These are phyloP conservation scores for Blumeria hordei DNA, from an alignment of 2,329 filamentous ascomycete species.

Conservation along the genomic window DNA sequence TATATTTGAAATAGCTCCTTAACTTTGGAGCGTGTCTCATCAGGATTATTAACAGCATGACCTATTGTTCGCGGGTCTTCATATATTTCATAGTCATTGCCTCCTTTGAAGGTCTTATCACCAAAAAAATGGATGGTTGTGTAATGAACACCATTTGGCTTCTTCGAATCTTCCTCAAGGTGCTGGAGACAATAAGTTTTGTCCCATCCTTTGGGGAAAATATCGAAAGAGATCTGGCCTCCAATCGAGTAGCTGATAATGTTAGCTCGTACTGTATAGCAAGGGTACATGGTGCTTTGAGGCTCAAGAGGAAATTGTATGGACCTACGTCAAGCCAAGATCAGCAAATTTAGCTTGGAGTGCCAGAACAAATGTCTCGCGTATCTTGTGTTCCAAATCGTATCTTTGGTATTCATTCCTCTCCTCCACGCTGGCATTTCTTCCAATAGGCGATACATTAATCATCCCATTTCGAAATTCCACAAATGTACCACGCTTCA, in stretches of 20 bases:
- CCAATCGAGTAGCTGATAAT: slow-evolving; percentile 61
- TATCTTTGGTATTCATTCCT: slow-evolving; percentile 60
- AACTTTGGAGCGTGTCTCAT: slow-evolving; percentile 58
- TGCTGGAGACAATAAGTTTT: slow-evolving; percentile 92
- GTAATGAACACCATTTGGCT: slow-evolving; percentile 48
- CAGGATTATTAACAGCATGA: slow-evolving; percentile 58
- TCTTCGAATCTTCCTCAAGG: slow-evolving; percentile 54
- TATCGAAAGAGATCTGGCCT: slow-evolving; percentile 93
- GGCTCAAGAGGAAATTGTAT: not conserved
- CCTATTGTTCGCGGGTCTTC: slow-evolving; percentile 58
- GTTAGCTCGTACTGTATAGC: too few species aligned
- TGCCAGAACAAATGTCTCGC: slow-evolving; percentile 49
- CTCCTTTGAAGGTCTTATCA: slow-evolving; percentile 77
- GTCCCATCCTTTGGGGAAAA: slow-evolving; percentile 94
- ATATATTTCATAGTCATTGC: slow-evolving; percentile 93
- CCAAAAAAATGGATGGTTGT: slow-evolving; percentile 92
- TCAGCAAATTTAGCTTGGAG: slow-evolving; percentile 65
- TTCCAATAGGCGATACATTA: slow-evolving; percentile 61
- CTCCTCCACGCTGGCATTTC: slow-evolving; percentile 65
- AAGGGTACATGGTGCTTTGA: too few species aligned
- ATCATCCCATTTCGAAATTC: slow-evolving; percentile 87
- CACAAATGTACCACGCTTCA: slow-evolving; percentile 67
- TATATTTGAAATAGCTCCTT: slow-evolving; percentile 57
- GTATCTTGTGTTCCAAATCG: slow-evolving; percentile 54
- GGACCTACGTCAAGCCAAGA: slow-evolving; percentile 55